Percentiles rank a stretch among this genome's conserved stretches.
These are phyloP conservation scores for Dipodascopsis uninucleata DNA, from an alignment of 805 yeast species.

Conservation along the genomic window DNA sequence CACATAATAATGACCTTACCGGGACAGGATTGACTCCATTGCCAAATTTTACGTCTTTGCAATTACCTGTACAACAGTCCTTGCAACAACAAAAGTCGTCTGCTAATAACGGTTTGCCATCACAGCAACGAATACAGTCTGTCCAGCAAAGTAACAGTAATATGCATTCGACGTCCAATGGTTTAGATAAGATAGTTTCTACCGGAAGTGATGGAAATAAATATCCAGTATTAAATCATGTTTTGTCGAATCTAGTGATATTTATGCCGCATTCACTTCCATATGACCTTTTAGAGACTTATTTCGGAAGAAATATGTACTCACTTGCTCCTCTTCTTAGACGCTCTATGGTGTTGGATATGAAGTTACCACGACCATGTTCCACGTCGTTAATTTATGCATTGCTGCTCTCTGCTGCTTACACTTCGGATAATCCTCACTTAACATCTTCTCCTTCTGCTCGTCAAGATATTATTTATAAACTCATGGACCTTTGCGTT, in stretches of 20 bases:
- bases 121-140: no score
- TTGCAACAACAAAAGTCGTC: no score
- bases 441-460: slow-evolving; percentile 32
- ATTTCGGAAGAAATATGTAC: slow-evolving; percentile 32
- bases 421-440: slow-evolving; percentile 33
- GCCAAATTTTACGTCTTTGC: no score
- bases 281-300: slow-evolving; percentile 32
- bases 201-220: no score
- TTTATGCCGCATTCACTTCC: slow-evolving; percentile 30
- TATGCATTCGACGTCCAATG: no score
- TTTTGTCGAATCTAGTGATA: slow-evolving; percentile 21
- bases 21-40: no score
- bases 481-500: slow-evolving; percentile 31
- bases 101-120: no score
- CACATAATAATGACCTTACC: no score
- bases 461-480: slow-evolving; percentile 30
- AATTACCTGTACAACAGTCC: no score
- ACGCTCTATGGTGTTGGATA: slow-evolving; percentile 28
- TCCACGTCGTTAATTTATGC: slow-evolving; percentile 31
- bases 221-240: slow-evolving; percentile 30
- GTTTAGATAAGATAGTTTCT: no score
- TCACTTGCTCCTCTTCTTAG: slow-evolving; percentile 33
- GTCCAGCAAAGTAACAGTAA: no score
- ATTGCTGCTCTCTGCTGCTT: slow-evolving; percentile 33
- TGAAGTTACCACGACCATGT: slow-evolving; percentile 23